These are phyloP conservation scores for Neonectria neomacrospora DNA, from an alignment of 2,329 filamentous ascomycete species.

Conservation along the genomic window DNA sequence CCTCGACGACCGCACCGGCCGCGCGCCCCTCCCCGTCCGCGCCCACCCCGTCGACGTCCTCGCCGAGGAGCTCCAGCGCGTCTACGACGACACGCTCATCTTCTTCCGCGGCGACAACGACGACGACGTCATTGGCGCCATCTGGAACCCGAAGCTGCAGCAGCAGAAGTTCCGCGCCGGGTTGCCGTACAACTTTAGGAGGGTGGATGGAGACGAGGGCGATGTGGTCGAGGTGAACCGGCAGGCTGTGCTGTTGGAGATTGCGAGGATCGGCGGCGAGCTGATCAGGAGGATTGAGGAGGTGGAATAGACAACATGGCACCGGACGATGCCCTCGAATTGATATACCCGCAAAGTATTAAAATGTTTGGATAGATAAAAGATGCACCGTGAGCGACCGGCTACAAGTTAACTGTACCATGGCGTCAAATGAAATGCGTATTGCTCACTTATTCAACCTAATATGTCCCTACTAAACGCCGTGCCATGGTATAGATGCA, in stretches of 20 bases:
- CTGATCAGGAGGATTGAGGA: constrained; percentile 75
- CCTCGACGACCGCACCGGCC: constrained; percentile 69
- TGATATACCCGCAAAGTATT: constrained; percentile 26
- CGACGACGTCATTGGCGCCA: constrained; percentile 63
- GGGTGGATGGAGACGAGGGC: constrained; percentile 44
- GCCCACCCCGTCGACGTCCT: constrained; percentile 72
- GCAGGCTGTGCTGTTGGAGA: constrained; percentile 75
- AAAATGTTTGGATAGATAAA: constrained; percentile 14
- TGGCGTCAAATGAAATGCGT: constrained; percentile 11
- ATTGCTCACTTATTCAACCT: constrained; percentile 41
- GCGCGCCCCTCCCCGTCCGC: constrained; percentile 59
- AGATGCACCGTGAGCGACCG: not conserved
- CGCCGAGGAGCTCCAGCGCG: constrained; percentile 71
- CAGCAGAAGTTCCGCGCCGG: constrained; percentile 75
- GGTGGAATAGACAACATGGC: constrained; percentile 35
- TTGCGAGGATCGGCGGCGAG: constrained; percentile 73
- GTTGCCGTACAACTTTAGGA: constrained; percentile 69
- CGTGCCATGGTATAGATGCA: constrained; percentile 56
- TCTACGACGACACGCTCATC: constrained; percentile 76
- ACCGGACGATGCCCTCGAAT: constrained; percentile 22
- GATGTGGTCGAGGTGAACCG: constrained; percentile 73
- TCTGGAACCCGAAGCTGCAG: constrained; percentile 68
- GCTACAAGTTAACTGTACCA: not conserved
- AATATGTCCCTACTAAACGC: constrained; percentile 45
- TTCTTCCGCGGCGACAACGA: constrained; percentile 80